A percentile compares a stretch with the other conserved stretches of the same genome.
Evolutionary conservation across 1,139 yeast genomes (phyloP).

Genomic region (Geotrichum histeridarum): DNA sequence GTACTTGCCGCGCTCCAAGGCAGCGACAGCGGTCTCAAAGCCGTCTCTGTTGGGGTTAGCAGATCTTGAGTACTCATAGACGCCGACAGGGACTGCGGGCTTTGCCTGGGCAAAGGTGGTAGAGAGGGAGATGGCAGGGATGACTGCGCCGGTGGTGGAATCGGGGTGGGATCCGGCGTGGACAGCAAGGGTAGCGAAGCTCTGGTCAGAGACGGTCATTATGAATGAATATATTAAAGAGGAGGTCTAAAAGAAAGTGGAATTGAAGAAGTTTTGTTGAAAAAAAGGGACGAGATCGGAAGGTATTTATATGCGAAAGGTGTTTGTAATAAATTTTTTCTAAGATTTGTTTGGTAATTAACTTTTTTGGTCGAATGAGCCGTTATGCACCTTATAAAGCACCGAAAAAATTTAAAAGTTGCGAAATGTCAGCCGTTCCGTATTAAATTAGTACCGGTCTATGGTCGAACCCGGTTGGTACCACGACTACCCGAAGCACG

Average conservation of each 20-base stretch:
- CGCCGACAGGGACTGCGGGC: conserved; percentile 74
- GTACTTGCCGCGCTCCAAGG: conserved; percentile 69
- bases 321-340: background rate
- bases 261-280: background rate
- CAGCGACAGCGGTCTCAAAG: conserved; percentile 75
- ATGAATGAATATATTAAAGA: background rate
- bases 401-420: too few species aligned
- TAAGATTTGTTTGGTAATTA: too few species aligned
- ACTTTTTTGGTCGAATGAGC: too few species aligned
- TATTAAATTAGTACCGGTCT: too few species aligned
- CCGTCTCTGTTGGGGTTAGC: conserved; percentile 85
- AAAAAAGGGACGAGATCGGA: background rate
- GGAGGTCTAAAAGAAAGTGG: background rate
- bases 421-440: too few species aligned
- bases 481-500: background rate
- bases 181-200: conserved; percentile 74
- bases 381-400: too few species aligned
- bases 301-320: background rate
- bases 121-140: conserved; percentile 76
- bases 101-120: conserved; percentile 80
- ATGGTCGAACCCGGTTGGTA: too few species aligned
- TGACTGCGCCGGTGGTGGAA: conserved; percentile 77
- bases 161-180: conserved; percentile 80
- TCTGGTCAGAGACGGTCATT: conserved; percentile 16
- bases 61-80: conserved; percentile 80